phyloP scores from a whole-genome alignment of 495 filamentous ascomycete species.

The Aspergillus sparsus region DNA sequence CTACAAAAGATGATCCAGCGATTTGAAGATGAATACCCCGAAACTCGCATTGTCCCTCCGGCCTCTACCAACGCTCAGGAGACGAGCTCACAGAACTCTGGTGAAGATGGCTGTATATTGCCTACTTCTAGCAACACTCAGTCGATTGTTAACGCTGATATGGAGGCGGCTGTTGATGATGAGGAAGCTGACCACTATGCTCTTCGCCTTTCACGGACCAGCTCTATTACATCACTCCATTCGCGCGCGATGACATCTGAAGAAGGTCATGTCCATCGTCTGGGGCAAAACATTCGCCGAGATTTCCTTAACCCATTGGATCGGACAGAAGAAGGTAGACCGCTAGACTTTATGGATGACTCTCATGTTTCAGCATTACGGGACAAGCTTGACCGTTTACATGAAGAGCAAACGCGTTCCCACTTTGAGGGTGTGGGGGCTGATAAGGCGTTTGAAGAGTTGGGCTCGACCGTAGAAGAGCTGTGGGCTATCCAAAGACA shows the following conservation, averaged over 20 bases:
- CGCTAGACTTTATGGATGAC: conserved; percentile 48
- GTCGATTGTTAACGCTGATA: conserved; percentile 35
- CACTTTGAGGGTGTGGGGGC: conserved; percentile 56
- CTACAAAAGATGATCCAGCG: conserved; percentile 87
- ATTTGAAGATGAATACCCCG: conserved; percentile 95
- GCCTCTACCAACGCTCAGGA: conserved; percentile 30
- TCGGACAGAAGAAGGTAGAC: conserved; percentile 37
- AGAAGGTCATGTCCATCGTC: conserved; percentile 84
- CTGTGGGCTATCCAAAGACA: conserved; percentile 52
- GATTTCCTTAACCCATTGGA: conserved; percentile 58
- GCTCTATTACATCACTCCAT: conserved; percentile 76
- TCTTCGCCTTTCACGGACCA: conserved; percentile 62
- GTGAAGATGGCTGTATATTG: conserved; percentile 39
- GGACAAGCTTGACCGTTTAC: conserved; percentile 63
- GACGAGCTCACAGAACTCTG: conserved; percentile 43
- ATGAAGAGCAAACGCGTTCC: conserved; percentile 55
- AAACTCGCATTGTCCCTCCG: conserved; percentile 62
- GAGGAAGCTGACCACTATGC: conserved; percentile 51
- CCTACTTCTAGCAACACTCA: conserved; percentile 36
- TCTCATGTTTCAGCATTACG: conserved; percentile 60
- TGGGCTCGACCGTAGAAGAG: conserved; percentile 56
- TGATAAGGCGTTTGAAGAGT: conserved; percentile 60
- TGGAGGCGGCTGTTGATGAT: conserved; percentile 48
- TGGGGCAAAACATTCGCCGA: conserved; percentile 76
- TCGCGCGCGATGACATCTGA: conserved; percentile 79